Percentiles rank a stretch among this genome's conserved stretches.
These are phyloP conservation scores for Tetrapisispora namnaoensis DNA, from an alignment of 805 yeast species.

Conservation along the genomic window DNA sequence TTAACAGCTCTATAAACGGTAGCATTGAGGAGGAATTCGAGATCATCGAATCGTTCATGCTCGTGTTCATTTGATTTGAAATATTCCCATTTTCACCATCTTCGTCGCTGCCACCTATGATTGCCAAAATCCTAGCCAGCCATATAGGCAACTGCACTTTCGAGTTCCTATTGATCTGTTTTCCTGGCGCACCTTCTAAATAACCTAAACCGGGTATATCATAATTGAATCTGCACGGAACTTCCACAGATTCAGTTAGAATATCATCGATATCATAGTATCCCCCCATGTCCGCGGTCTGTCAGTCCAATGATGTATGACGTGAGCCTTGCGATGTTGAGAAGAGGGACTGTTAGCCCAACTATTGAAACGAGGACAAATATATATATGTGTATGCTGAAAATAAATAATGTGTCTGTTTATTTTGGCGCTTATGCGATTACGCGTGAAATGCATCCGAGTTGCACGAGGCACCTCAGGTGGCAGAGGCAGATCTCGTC, in stretches of 20 bases:
- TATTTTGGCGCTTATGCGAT: too few relatives aligned
- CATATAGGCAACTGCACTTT: conserved; percentile 77
- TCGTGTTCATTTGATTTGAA: conserved; percentile 14
- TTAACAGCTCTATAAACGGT: conserved; percentile 55
- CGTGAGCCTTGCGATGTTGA: too few relatives aligned
- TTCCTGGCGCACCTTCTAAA: conserved; percentile 67
- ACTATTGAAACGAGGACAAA: too few relatives aligned
- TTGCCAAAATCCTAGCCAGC: conserved; percentile 74
- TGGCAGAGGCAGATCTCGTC: too few relatives aligned
- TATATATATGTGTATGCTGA: too few relatives aligned
- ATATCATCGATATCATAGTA: conserved; percentile 76
- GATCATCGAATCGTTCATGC: conserved; percentile 1
- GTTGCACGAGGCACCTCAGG: too few relatives aligned
- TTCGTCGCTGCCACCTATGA: conserved; percentile 29
- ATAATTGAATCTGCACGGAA: conserved; percentile 72
- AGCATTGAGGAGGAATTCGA: conserved; percentile 1
- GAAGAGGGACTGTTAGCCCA: too few relatives aligned
- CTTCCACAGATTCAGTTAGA: conserved; percentile 56
- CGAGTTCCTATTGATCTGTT: conserved; percentile 42
- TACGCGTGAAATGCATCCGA: too few relatives aligned
- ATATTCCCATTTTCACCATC: conserved; percentile 14
- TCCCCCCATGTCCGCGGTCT: conserved; percentile 15
- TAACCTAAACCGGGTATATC: conserved; percentile 84
- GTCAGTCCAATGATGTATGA: too few relatives aligned
- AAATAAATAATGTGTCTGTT: too few relatives aligned